These are phyloP conservation scores for Tuctoria greenei DNA, from an alignment of 176 grass and related monocot species.

Conservation along the genomic window DNA sequence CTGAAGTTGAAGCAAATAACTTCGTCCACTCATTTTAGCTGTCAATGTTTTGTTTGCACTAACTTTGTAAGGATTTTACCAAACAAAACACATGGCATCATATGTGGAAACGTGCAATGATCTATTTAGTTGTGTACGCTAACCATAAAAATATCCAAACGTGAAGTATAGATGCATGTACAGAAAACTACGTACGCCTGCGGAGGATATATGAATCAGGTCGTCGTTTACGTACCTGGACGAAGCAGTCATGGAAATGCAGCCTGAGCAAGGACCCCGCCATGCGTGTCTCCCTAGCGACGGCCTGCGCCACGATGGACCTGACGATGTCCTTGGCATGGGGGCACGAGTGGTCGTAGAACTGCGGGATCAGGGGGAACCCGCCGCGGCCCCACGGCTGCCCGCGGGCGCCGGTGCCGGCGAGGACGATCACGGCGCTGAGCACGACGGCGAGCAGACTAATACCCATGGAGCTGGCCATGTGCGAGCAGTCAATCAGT, in stretches of 20 bases:
- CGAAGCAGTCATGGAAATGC: conserved; percentile 61
- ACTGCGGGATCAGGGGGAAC: conserved; percentile 57
- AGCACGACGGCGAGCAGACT: not conserved
- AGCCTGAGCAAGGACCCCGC: conserved; percentile 71
- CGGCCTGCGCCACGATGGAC: conserved; percentile 58
- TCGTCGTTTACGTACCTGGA: conserved; percentile 27
- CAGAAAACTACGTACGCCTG: not conserved
- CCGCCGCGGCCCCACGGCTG: conserved; percentile 41
- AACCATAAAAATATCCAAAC: not conserved
- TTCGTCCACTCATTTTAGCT: too few species aligned
- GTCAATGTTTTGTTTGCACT: too few species aligned
- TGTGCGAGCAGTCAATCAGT: not conserved
- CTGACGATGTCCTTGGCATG: conserved; percentile 60
- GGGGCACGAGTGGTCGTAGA: conserved; percentile 73
- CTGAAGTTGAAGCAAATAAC: not conserved
- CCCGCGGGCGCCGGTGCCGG: conserved; percentile 15
- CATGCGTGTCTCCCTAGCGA: conserved; percentile 75
- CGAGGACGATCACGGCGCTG: conserved; percentile 40
- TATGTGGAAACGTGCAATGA: too few species aligned
- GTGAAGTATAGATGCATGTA: not conserved
- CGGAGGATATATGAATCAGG: not conserved
- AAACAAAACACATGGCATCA: not conserved
- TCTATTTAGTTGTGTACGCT: not conserved
- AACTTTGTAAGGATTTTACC: not conserved
- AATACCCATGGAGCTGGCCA: not conserved